These are phyloP conservation scores for Fusarium camptoceras DNA, from an alignment of 2,329 filamentous ascomycete species.

Conservation along the genomic window DNA sequence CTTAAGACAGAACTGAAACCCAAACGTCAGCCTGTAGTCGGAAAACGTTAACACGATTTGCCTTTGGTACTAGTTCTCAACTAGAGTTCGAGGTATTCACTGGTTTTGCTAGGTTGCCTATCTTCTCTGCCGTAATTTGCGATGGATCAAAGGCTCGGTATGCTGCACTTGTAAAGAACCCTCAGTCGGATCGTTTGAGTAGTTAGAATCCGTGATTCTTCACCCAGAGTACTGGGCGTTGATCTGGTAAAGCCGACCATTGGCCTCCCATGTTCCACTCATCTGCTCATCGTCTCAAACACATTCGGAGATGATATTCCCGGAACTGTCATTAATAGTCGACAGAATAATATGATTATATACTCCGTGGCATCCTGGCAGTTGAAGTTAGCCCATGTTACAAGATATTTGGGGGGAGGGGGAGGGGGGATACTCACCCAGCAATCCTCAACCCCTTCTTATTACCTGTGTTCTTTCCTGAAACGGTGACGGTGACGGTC, in stretches of 20 bases:
- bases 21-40: not conserved
- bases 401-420: no score
- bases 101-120: rapidly evolving
- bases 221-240: not conserved
- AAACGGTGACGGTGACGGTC: slow-evolving; percentile 20
- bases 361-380: slow-evolving; percentile 24
- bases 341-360: not conserved
- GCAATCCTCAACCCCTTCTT: slow-evolving; percentile 35
- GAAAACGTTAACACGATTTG: not conserved
- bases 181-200: not conserved
- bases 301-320: not conserved
- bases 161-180: not conserved
- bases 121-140: not conserved
- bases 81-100: not conserved
- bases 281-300: not conserved
- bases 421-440: slow-evolving; percentile 17
- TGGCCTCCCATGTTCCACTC: not conserved
- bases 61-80: rapidly evolving
- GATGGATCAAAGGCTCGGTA: not conserved
- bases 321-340: not conserved
- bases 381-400: not conserved
- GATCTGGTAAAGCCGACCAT: not conserved
- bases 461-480: slow-evolving; percentile 19
- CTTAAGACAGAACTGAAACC: not conserved
- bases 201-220: no score